These are phyloP conservation scores for Arabis hirsuta DNA, from an alignment of 345 rosid species.

Conservation along the genomic window DNA sequence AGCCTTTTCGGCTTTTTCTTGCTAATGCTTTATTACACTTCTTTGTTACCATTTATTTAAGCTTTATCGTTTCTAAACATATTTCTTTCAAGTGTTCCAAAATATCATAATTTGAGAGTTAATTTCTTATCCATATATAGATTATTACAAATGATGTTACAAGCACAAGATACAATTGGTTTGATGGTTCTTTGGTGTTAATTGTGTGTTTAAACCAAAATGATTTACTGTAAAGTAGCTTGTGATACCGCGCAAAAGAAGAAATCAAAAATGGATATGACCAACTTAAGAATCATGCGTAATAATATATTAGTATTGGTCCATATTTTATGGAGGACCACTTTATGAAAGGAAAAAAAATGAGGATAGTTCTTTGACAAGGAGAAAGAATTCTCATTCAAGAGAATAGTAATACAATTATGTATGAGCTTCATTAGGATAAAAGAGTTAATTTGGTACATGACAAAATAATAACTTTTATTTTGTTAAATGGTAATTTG, in stretches of 20 bases:
- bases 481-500: no score
- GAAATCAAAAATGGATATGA: neutral
- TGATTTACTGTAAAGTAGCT: neutral
- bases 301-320: neutral
- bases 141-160: neutral
- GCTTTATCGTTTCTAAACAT: neutral
- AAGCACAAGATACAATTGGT: no score
- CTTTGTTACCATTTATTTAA: slow-evolving; percentile 4
- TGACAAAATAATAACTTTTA: no score
- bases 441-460: no score
- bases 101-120: neutral
- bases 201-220: no score
- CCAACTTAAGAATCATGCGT: neutral
- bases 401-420: no score
- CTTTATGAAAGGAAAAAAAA: slow-evolving; percentile 27
- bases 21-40: slow-evolving; percentile 21
- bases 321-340: slow-evolving; percentile 43
- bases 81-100: slow-evolving; percentile 1
- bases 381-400: no score
- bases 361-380: no score
- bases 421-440: no score
- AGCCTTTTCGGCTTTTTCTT: slow-evolving; percentile 33
- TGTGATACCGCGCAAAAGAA: neutral
- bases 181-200: no score
- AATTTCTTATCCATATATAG: neutral